A percentile compares a stretch with the other conserved stretches of the same genome.
phyloP scores from a whole-genome alignment of 352 stramenopile species.

The Phytopythium delawarense region DNA sequence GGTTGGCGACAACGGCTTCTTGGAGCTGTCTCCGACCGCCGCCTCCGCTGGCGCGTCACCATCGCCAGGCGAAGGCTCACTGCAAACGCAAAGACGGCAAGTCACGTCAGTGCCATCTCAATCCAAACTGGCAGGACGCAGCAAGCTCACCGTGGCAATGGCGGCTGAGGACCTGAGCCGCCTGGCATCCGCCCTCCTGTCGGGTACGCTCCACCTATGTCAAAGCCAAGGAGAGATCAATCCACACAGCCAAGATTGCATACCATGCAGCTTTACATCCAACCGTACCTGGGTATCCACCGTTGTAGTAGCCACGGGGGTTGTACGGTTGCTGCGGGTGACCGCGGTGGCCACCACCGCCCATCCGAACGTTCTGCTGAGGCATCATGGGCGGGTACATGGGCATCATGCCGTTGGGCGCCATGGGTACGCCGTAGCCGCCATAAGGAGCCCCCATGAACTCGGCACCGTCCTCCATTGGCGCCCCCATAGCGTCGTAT shows the following conservation, averaged over 20 bases:
- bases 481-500: slow-evolving; percentile 47
- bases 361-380: slow-evolving; percentile 51
- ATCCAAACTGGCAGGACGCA: neutral
- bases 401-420: slow-evolving; percentile 18
- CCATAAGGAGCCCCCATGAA: slow-evolving; percentile 53
- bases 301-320: slow-evolving; percentile 45
- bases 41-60: neutral
- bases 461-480: slow-evolving; percentile 48
- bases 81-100: neutral
- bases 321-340: slow-evolving; percentile 65
- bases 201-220: slow-evolving; percentile 28
- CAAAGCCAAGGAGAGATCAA: neutral
- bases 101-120: neutral
- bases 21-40: neutral
- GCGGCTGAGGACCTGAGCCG: slow-evolving; percentile 34
- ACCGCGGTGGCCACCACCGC: slow-evolving; percentile 30
- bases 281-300: slow-evolving; percentile 24
- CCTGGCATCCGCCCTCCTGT: slow-evolving; percentile 19
- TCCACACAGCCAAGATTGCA: slow-evolving; percentile 1
- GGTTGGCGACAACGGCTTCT: slow-evolving; percentile 1
- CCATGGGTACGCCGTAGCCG: slow-evolving; percentile 67
- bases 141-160: slow-evolving; percentile 30
- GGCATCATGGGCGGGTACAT: slow-evolving; percentile 71
- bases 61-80: slow-evolving; percentile 6
- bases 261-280: neutral